These are phyloP conservation scores for Fusarium liriodendri DNA, from an alignment of 2,329 filamentous ascomycete genomes.

Conservation along the genomic window DNA sequence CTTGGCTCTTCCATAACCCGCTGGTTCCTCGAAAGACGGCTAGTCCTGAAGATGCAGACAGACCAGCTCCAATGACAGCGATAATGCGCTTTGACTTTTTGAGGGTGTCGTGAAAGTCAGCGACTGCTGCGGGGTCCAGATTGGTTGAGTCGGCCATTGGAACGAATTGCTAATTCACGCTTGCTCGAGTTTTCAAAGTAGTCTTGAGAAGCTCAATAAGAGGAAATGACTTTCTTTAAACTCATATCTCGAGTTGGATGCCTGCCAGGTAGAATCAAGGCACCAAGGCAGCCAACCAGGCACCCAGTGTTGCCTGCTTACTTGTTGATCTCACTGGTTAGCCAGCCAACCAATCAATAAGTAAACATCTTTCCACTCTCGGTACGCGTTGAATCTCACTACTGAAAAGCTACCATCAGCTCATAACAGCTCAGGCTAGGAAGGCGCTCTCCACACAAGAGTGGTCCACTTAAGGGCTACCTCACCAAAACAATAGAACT, in stretches of 20 bases:
- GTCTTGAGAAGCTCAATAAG: not conserved
- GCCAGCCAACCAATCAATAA: not conserved
- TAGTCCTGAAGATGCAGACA: not conserved
- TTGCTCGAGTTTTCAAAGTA: not conserved
- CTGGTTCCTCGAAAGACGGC: not conserved
- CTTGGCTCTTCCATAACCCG: not conserved
- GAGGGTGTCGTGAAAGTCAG: not conserved
- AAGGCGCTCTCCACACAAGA: not conserved
- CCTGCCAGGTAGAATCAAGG: not conserved
- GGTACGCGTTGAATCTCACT: not conserved
- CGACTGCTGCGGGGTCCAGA: not conserved
- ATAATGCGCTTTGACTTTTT: not conserved
- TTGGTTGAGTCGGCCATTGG: not conserved
- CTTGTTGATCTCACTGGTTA: not conserved
- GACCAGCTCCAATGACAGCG: not conserved
- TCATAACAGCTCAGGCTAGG: not conserved
- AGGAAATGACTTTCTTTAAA: not conserved
- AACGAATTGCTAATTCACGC: not conserved
- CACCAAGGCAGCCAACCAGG: not conserved
- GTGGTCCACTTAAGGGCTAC: not conserved
- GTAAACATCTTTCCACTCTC: not conserved
- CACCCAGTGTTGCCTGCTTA: not conserved
- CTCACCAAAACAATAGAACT: not conserved
- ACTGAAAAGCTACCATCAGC: not conserved
- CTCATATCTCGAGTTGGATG: not conserved